Percentiles rank a stretch among this genome's conserved stretches.
Conservation (phyloP, 441 rosid species). For the Omphalea diandra region DNA sequence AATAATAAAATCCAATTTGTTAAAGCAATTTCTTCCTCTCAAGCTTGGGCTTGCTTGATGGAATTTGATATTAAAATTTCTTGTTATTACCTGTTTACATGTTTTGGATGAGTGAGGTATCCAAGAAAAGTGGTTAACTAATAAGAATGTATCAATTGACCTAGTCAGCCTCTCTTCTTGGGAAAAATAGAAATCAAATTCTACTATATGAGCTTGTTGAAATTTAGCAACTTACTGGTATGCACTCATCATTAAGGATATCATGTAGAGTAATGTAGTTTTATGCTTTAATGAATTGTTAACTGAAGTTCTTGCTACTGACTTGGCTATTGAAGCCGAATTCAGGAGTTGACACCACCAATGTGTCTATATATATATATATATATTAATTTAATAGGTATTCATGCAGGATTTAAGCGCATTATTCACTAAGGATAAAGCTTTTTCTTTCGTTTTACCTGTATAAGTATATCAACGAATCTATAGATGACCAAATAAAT, state of each 20-base stretch:
- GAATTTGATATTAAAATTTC: neutral
- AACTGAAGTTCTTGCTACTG: neutral
- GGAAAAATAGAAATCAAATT: neutral
- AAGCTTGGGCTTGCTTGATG: neutral
- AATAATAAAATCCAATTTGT: neutral
- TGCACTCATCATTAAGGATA: neutral
- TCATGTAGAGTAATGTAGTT: neutral
- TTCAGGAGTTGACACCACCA: neutral
- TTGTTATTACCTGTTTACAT: neutral
- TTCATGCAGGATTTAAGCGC: neutral
- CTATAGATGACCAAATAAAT: neutral
- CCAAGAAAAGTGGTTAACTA: neutral
- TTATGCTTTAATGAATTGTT: neutral
- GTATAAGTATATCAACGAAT: neutral
- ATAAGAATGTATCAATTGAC: neutral
- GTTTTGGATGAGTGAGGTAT: neutral
- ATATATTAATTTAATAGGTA: neutral
- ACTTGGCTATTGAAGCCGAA: neutral
- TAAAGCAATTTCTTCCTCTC: too few relatives aligned
- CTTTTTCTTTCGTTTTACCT: neutral
- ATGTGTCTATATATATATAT: neutral
- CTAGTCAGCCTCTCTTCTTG: neutral
- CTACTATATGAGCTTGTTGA: neutral
- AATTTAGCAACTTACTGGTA: neutral
- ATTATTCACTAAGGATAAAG: neutral